These are phyloP conservation scores for Spencermartinsiella ligniputridi DNA, from an alignment of 1,139 yeast genomes.

Conservation along the genomic window DNA sequence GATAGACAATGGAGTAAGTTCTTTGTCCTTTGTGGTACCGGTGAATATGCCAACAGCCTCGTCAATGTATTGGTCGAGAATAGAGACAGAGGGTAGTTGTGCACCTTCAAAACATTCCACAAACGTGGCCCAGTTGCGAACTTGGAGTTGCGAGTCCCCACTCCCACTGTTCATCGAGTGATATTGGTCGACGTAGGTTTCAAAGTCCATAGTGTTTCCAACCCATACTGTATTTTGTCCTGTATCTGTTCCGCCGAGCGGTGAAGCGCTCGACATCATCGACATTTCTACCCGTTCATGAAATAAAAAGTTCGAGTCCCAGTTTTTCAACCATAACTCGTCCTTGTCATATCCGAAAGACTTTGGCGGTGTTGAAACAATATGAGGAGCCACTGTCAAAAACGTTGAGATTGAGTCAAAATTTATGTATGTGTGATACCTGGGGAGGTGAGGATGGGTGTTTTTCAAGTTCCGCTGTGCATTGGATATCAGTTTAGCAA, in stretches of 20 bases:
- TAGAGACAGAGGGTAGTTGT: slow-evolving; percentile 42
- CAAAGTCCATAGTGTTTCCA: slow-evolving; percentile 65
- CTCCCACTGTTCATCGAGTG: slow-evolving; percentile 9
- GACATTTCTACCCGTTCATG: slow-evolving; percentile 79
- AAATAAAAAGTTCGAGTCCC: slow-evolving; percentile 70
- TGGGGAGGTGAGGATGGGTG: slow-evolving; percentile 14
- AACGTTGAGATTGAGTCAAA: slow-evolving; percentile 24
- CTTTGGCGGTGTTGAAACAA: slow-evolving; percentile 28
- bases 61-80: slow-evolving; percentile 26
- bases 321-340: slow-evolving; percentile 40
- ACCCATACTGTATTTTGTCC: slow-evolving; percentile 54
- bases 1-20: slow-evolving; percentile 33
- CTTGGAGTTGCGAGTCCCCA: slow-evolving; percentile 3
- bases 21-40: slow-evolving; percentile 1
- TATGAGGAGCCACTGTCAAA: slow-evolving; percentile 25
- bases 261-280: slow-evolving; percentile 77
- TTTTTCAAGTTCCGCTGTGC: slow-evolving; percentile 25
- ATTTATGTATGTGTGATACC: slow-evolving; percentile 23
- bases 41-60: slow-evolving; percentile 19
- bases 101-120: slow-evolving; percentile 50
- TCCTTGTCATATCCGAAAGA: slow-evolving; percentile 22
- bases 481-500: slow-evolving; percentile 21
- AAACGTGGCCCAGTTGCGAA: slow-evolving; percentile 34
- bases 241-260: slow-evolving; percentile 35
- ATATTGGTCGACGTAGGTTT: slow-evolving; percentile 21